Evolutionary conservation across 1,139 yeast genomes (phyloP), one percentile per base, ranked within the genome.

Genomic region (Taiozyma sp.): DNA sequence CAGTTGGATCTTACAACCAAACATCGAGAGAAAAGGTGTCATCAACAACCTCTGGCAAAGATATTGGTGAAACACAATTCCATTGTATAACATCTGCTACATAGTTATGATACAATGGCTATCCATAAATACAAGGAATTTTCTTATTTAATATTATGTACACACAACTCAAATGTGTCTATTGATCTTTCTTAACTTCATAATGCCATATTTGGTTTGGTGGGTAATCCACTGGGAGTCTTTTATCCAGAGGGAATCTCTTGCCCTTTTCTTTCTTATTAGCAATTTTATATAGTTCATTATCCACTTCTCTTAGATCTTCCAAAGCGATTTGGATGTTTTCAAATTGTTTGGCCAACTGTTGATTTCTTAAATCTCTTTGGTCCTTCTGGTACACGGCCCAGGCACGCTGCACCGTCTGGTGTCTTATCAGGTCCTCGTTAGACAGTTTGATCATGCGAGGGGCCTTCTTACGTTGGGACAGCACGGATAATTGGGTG

Each of bases 141-240:
- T 24, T n/a, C 8, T 32, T 39, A 8, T 9, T 43, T 12, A 29
- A 36, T 4, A 2, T 16, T 7, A 23, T 19, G 4, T 10, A 6
- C 27, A 7, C 2, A 7, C 29, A n/a, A 13, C 43, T 13, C 14
- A 32, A 8, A 19, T 19, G 19, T 19, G 34, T 30, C 34, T 30
- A 30, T 34, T 39, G 43, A 28, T 49, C 46, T 41, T 48, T 45
- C 41, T 49, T 44, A 39, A 53, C 57, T 3, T 84, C 82, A 64
- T 81, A 80, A 53, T 84, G 81, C 97, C 98, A 92, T 30, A 89
- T 77, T 56, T 80, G 78, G 63, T 81, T 83, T 42, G 98, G 87
- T n/a, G 99, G 99, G 56, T 75, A 89, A 51, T 91, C 96, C 1
- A 96, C 87, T 36, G 99, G 98, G 6, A 88, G 81, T 65, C 96